phyloP scores from a whole-genome alignment of 2,329 filamentous ascomycete species.

The Aspergillus sp. region DNA sequence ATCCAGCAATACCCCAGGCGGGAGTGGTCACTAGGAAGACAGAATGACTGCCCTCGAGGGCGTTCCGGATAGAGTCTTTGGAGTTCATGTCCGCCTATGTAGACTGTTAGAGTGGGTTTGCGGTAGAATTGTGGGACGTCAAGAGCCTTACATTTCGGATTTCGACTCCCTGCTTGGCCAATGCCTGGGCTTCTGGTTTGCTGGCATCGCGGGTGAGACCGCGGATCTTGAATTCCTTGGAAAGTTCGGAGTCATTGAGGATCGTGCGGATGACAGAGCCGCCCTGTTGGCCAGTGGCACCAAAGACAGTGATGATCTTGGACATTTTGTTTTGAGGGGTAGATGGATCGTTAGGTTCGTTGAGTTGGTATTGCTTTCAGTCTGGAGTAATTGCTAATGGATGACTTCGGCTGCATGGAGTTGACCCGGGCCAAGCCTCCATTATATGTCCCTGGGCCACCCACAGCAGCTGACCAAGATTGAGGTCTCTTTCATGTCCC shows the following conservation, averaged over 20 bases:
- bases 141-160: background rate
- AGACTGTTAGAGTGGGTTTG: background rate
- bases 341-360: background rate
- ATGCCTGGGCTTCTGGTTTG: conserved; percentile 8
- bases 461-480: too few species aligned
- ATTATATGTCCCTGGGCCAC: too few species aligned
- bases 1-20: conserved; percentile 26
- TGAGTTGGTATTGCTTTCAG: background rate
- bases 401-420: too few species aligned
- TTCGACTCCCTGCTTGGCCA: background rate
- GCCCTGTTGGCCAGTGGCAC: conserved; percentile 6
- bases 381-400: background rate
- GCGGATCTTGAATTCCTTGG: conserved; percentile 8
- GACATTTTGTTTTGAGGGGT: background rate
- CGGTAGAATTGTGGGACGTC: too few species aligned
- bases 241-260: conserved; percentile 5
- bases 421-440: too few species aligned
- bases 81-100: conserved; percentile 42
- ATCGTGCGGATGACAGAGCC: background rate
- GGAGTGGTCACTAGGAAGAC: conserved; percentile 53
- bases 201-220: conserved; percentile 10
- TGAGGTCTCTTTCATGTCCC: too few species aligned
- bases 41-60: conserved; percentile 49
- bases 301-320: conserved; percentile 8
- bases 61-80: conserved; percentile 42